Conservation (phyloP, 441 rosid species). For the Gossypium davidsonii region DNA sequence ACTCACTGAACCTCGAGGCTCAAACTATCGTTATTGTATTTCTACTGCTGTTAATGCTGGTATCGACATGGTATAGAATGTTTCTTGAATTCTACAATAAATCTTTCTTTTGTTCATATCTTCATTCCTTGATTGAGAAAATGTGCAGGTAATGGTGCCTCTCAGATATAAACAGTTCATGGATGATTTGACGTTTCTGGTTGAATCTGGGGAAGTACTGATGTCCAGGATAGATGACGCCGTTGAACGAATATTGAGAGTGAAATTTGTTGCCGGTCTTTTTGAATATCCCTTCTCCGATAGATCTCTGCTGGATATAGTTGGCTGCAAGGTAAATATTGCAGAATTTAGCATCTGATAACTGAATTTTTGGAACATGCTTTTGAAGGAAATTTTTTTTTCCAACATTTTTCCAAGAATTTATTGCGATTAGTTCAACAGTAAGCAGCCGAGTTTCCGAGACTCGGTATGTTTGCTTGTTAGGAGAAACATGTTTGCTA, state of each 20-base stretch:
- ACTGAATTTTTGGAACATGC: neutral
- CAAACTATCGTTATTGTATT: conserved; percentile 55
- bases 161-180: conserved; percentile 40
- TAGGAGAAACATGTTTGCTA: neutral
- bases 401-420: neutral
- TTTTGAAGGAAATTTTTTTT: neutral
- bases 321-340: conserved; percentile 70
- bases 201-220: conserved; percentile 59
- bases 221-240: conserved; percentile 75
- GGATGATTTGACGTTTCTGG: conserved; percentile 47
- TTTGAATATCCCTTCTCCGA: conserved; percentile 73
- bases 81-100: neutral
- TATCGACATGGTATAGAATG: conserved; percentile 64
- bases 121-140: conserved; percentile 6
- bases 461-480: neutral
- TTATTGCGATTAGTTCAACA: neutral
- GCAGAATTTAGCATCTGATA: neutral
- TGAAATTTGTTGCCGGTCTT: conserved; percentile 73
- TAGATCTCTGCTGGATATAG: conserved; percentile 52
- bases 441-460: neutral
- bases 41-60: conserved; percentile 75
- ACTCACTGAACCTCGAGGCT: conserved; percentile 54
- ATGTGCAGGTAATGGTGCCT: conserved; percentile 75
- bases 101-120: neutral
- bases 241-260: conserved; percentile 80